phyloP scores from a whole-genome alignment of 2,329 filamentous ascomycete species.

The Neurospora sp. region DNA sequence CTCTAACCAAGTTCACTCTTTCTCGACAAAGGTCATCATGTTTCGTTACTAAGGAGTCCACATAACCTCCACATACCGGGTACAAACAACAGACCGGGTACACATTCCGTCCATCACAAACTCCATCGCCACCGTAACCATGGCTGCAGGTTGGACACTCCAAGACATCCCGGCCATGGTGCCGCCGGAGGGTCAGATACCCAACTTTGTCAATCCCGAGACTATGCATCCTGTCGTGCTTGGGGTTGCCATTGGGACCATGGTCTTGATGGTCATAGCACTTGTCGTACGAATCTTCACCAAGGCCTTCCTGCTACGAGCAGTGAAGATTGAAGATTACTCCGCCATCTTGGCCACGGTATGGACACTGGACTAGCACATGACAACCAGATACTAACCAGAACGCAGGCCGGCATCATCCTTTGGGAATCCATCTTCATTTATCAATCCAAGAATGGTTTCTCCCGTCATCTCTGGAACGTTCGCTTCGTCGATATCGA shows the following conservation, averaged over 20 bases:
- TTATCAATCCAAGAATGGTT: slow-evolving; percentile 6
- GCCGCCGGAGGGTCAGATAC: slow-evolving; percentile 7
- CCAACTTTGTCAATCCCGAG: slow-evolving; percentile 10
- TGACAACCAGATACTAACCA: neutral
- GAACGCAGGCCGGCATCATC: slow-evolving; percentile 7
- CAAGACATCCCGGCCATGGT: slow-evolving; percentile 10
- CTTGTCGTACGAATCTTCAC: slow-evolving; percentile 8
- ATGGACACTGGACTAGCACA: neutral
- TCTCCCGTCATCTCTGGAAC: slow-evolving; percentile 12
- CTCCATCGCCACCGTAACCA: neutral
- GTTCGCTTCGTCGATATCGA: slow-evolving; percentile 6
- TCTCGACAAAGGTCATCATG: neutral
- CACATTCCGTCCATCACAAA: neutral
- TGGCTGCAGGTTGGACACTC: neutral
- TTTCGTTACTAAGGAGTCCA: neutral
- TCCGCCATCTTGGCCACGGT: neutral
- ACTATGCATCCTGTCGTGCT: slow-evolving; percentile 7
- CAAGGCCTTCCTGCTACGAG: slow-evolving; percentile 10
- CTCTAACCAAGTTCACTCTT: neutral
- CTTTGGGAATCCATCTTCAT: slow-evolving; percentile 12
- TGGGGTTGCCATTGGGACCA: slow-evolving; percentile 7
- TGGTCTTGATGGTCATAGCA: slow-evolving; percentile 4
- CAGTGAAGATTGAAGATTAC: slow-evolving; percentile 10
- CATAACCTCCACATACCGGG: neutral
- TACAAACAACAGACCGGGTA: neutral